Percentiles rank a stretch among this genome's conserved stretches.
These are phyloP conservation scores for Serendipita sp. DNA, from an alignment of 768 basidiomycete species.

Conservation along the genomic window DNA sequence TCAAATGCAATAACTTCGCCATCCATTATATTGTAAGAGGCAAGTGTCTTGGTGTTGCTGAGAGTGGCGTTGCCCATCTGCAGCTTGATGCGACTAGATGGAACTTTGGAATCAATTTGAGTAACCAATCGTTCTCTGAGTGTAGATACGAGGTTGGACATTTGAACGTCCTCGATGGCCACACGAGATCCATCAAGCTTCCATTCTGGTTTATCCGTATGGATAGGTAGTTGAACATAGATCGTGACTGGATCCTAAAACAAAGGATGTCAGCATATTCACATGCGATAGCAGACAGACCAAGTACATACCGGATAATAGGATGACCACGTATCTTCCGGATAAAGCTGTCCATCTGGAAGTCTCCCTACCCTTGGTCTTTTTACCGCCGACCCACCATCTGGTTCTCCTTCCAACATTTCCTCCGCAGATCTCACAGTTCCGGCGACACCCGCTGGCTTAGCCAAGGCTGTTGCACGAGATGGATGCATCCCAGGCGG, in stretches of 20 bases:
- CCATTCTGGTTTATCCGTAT: slow-evolving; percentile 80
- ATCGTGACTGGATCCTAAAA: slow-evolving; percentile 71
- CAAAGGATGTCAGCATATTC: neutral
- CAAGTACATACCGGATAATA: slow-evolving; percentile 9
- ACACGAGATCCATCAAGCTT: slow-evolving; percentile 72
- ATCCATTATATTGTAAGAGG: slow-evolving; percentile 78
- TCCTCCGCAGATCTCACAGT: slow-evolving; percentile 68
- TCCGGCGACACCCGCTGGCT: slow-evolving; percentile 34
- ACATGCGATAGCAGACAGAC: neutral
- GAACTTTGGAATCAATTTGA: slow-evolving; percentile 59
- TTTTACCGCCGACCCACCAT: slow-evolving; percentile 70
- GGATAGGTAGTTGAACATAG: slow-evolving; percentile 64
- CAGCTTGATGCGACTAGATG: slow-evolving; percentile 66
- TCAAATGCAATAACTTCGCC: slow-evolving; percentile 70
- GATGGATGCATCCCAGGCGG: slow-evolving; percentile 51
- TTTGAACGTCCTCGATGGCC: slow-evolving; percentile 64
- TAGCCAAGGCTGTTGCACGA: slow-evolving; percentile 43
- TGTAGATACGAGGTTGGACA: slow-evolving; percentile 73
- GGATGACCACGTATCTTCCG: slow-evolving; percentile 34
- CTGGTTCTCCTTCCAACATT: slow-evolving; percentile 42
- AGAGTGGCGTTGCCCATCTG: slow-evolving; percentile 73
- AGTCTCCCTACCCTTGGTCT: slow-evolving; percentile 74
- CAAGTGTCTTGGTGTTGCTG: slow-evolving; percentile 72
- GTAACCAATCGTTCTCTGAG: slow-evolving; percentile 78
- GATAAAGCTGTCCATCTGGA: slow-evolving; percentile 67